Conservation (phyloP, 345 rosid genomes). For the Hirschfeldia incana region DNA sequence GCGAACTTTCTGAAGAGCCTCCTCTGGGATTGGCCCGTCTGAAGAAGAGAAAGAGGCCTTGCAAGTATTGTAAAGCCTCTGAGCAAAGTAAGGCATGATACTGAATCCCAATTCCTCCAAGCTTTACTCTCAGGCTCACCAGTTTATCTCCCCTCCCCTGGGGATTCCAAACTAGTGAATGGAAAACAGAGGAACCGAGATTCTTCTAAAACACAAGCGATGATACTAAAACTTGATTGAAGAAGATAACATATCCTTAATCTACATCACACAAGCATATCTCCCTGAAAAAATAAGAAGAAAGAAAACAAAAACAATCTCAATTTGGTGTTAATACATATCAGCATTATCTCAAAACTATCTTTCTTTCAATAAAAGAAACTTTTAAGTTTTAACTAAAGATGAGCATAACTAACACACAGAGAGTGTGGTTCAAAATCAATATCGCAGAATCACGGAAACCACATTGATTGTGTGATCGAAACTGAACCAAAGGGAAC, state of each 20-base stretch:
- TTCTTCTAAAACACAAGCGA: constrained; percentile 3
- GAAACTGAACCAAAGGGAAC: not conserved
- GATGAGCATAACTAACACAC: not conserved
- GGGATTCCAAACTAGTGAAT: not conserved
- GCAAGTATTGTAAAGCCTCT: constrained; percentile 79
- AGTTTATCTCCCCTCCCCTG: not conserved
- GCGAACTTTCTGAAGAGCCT: constrained; percentile 70
- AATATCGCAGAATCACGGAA: not conserved
- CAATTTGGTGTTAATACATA: not conserved
- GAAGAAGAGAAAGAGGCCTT: constrained; percentile 66
- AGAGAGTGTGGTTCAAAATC: not conserved
- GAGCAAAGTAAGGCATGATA: constrained; percentile 72
- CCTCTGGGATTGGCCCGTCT: constrained; percentile 71
- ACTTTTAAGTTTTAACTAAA: not conserved
- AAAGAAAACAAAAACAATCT: not conserved
- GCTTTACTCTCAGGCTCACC: constrained; percentile 4
- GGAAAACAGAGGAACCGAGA: not conserved
- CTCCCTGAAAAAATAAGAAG: constrained; percentile 19
- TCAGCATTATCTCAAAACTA: not conserved
- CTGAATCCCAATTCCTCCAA: constrained; percentile 37
- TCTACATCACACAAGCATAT: constrained; percentile 7
- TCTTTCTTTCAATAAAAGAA: not conserved
- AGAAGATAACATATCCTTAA: constrained; percentile 15
- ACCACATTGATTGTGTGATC: not conserved
- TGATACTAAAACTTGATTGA: constrained; percentile 14